Evolutionary conservation across 2,329 filamentous ascomycete species (phyloP).

Genomic region (Zarea fungicola): DNA sequence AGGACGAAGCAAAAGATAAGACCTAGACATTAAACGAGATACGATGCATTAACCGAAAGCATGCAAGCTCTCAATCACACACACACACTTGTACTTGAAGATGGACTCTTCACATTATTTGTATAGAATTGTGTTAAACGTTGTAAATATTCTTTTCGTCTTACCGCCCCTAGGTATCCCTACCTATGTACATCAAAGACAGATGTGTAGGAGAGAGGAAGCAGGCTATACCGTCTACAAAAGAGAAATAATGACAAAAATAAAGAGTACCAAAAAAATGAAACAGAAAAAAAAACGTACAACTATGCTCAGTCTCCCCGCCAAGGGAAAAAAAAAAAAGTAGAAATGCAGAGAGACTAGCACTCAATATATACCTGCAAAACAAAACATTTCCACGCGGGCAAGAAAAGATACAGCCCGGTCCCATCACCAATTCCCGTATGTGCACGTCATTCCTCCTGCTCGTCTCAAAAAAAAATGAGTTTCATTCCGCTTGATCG

Average conservation of each 20-base stretch:
- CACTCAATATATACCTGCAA: constrained; percentile 3
- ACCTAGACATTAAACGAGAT: background rate
- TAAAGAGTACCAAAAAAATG: constrained; percentile 10
- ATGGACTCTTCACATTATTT: no score
- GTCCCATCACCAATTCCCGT: constrained; percentile 11
- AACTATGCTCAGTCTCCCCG: background rate
- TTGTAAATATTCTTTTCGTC: background rate
- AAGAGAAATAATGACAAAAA: constrained; percentile 13
- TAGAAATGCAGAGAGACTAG: constrained; percentile 2
- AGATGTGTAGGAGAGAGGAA: background rate
- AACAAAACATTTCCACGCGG: constrained; percentile 6
- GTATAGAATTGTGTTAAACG: background rate
- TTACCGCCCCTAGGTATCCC: background rate
- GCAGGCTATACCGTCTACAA: constrained; percentile 3
- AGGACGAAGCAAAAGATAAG: background rate
- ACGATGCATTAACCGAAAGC: background rate
- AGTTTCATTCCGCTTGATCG: background rate
- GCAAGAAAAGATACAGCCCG: constrained; percentile 4
- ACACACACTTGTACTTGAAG: no score
- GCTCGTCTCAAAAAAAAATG: background rate
- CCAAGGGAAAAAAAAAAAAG: background rate
- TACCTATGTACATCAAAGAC: no score
- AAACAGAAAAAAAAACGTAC: background rate
- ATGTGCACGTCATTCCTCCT: background rate
- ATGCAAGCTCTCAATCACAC: no score